Base-by-base conservation (phyloP, 371 early-diverging fungal genomes). In the Catenaria anguillulae region DNA sequence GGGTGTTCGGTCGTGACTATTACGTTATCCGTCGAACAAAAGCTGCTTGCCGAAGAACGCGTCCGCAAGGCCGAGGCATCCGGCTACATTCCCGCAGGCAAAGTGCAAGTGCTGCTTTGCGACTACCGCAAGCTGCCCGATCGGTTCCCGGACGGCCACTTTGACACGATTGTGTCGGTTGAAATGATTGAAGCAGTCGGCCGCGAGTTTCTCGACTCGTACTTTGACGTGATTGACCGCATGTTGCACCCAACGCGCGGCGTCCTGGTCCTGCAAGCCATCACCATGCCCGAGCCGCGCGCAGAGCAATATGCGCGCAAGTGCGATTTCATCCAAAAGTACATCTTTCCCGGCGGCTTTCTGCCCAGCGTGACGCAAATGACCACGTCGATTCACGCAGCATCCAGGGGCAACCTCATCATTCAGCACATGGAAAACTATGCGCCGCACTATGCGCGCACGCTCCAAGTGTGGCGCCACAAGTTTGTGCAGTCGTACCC, bases 101-200 rank as follows among this genome's bases (percentile, higher is more conserved):
- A 60, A 40, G 80, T 84, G 64, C 69, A 40, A 17, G 80, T 85
- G 33, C 65, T 78, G 54, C 69, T 83, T n/a, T 64, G 70, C 45
- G 84, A 86, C 68, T 86, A 86, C 70, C 77, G 84, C 45, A 69
- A 67, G 31, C 66, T 86, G 48, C 73, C 73, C 55, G 70, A 75
- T 13, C 26, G 34, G 29, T 64, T 50, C 15, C 46, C 56, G 19
- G 61, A 55, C 23, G 63, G 73, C 65, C 70, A 71, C 48, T 85
- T 81, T 63, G 85, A 86, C 70, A 76, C 79, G 62, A 82, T 86
- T 56, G 70, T 86, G 19, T 75, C 82, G 6, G 69, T 82, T 17
- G 86, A 86, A 68, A 86, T 86, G 86, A 67, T 86, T 33, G 86
- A 86, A 69, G 84, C 84, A 42, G 86, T 86, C 35, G 86, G 86